Percentiles rank a stretch among this genome's conserved stretches.
Evolutionary conservation across 441 rosid genomes (phyloP).

Genomic region (Croton laevigatus): DNA sequence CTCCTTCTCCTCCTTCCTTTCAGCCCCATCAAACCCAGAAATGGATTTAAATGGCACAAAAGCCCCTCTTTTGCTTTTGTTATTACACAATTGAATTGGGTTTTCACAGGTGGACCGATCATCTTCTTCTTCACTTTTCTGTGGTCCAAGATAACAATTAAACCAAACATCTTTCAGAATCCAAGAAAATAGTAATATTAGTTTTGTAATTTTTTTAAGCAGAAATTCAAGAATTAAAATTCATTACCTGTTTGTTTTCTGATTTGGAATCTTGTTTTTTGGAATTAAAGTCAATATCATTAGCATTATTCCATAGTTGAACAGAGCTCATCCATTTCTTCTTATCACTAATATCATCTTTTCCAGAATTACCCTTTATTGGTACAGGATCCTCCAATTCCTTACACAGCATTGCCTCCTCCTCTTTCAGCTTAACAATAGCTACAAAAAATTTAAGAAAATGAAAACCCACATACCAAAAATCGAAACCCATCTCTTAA

Average conservation of each 20-base stretch:
- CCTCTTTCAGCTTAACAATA: conserved; percentile 54
- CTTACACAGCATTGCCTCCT: conserved; percentile 44
- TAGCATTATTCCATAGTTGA: conserved; percentile 70
- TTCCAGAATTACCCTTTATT: conserved; percentile 30
- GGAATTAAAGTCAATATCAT: conserved; percentile 26
- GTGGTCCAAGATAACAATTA: conserved; percentile 13
- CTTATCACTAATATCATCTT: conserved; percentile 44
- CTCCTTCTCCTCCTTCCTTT: conserved; percentile 43
- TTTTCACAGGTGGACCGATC: conserved; percentile 42
- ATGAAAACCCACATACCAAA: conserved; percentile 21
- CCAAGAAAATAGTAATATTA: background rate
- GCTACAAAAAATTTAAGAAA: no score
- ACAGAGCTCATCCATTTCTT: conserved; percentile 68
- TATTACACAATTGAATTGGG: conserved; percentile 36
- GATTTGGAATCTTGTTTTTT: conserved; percentile 26
- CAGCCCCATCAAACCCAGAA: conserved; percentile 25
- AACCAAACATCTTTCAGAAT: conserved; percentile 2
- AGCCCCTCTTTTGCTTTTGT: conserved; percentile 38
- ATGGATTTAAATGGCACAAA: conserved; percentile 41
- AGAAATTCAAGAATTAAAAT: background rate
- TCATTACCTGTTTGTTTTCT: conserved; percentile 31
- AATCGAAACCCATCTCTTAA: conserved; percentile 5
- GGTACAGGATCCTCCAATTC: conserved; percentile 43
- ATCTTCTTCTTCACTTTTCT: conserved; percentile 45
- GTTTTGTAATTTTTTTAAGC: background rate